Percentiles rank a stretch among this genome's conserved stretches.
Evolutionary conservation across 441 rosid species (phyloP).

Genomic region (Daphne laureola): DNA sequence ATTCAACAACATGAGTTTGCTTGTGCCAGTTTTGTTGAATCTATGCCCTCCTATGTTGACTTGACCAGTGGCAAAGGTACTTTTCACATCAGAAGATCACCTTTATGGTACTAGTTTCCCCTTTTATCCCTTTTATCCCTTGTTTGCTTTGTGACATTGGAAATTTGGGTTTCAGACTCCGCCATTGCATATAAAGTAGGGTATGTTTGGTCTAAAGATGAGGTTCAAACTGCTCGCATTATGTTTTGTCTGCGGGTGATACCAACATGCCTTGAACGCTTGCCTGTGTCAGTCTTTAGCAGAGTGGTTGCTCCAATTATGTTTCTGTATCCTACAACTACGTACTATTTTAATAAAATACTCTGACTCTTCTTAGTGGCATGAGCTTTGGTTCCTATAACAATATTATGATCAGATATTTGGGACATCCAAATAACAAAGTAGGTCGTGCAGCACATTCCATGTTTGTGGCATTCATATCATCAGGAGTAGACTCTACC

Average conservation of each 20-base stretch:
- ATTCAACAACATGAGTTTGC: constrained; percentile 72
- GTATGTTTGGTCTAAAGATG: constrained; percentile 77
- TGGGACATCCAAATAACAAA: constrained; percentile 80
- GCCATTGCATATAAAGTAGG: constrained; percentile 32
- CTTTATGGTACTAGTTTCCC: background rate
- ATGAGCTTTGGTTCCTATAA: constrained; percentile 29
- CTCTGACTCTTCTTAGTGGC: constrained; percentile 3
- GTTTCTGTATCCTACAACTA: constrained; percentile 78
- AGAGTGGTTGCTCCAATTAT: constrained; percentile 69
- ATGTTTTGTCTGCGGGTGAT: constrained; percentile 81
- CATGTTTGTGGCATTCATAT: constrained; percentile 61
- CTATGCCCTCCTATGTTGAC: constrained; percentile 63
- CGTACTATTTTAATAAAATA: constrained; percentile 3
- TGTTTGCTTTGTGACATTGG: constrained; percentile 9
- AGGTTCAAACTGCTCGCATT: constrained; percentile 84
- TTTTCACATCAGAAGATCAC: background rate
- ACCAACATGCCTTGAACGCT: constrained; percentile 70
- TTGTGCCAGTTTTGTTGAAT: constrained; percentile 61
- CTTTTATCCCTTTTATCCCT: constrained; percentile 4
- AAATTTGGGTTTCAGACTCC: constrained; percentile 28
- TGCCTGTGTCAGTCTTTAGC: constrained; percentile 52
- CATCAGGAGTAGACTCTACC: constrained; percentile 50
- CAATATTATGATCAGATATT: constrained; percentile 39
- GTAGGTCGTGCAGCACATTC: constrained; percentile 82
- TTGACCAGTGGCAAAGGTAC: constrained; percentile 66